These are phyloP conservation scores for Quercus ilex DNA, from an alignment of 306 rosid species.

Conservation along the genomic window DNA sequence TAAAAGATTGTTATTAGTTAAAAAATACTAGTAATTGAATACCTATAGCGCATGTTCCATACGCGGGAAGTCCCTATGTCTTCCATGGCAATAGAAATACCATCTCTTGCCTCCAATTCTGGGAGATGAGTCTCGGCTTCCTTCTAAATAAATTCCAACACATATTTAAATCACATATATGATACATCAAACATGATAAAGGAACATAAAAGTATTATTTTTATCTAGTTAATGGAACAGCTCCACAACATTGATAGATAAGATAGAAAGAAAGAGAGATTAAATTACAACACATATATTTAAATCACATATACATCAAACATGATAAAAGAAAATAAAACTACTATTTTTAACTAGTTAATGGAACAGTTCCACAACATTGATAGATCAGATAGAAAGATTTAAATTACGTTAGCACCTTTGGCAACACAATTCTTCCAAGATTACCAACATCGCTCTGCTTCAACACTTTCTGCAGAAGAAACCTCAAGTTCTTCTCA, in stretches of 20 bases:
- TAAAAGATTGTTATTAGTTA: not conserved
- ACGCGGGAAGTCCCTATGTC: slow-evolving; percentile 89
- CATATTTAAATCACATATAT: not conserved
- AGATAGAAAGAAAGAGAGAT: not conserved
- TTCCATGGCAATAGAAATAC: slow-evolving; percentile 89
- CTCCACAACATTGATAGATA: too few relatives aligned
- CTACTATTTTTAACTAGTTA: not conserved
- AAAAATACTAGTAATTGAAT: not conserved
- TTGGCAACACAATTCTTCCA: slow-evolving; percentile 93
- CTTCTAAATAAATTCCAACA: slow-evolving; percentile 45
- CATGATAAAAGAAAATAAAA: not conserved
- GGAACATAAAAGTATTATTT: not conserved
- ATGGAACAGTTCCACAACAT: not conserved
- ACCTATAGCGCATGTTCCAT: slow-evolving; percentile 99
- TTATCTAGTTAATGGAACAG: not conserved
- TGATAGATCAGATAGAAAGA: not conserved
- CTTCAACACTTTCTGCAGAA: slow-evolving; percentile 91
- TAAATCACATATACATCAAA: not conserved
- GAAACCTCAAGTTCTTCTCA: slow-evolving; percentile 89
- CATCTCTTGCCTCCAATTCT: slow-evolving; percentile 89
- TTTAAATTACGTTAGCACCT: slow-evolving; percentile 32
- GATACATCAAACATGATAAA: not conserved
- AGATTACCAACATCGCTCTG: slow-evolving; percentile 97
- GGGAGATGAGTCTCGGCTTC: slow-evolving; percentile 98
- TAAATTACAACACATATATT: not conserved